These are phyloP conservation scores for Bothriochloa decipiens DNA, from an alignment of 176 grass and related monocot species.

Conservation along the genomic window DNA sequence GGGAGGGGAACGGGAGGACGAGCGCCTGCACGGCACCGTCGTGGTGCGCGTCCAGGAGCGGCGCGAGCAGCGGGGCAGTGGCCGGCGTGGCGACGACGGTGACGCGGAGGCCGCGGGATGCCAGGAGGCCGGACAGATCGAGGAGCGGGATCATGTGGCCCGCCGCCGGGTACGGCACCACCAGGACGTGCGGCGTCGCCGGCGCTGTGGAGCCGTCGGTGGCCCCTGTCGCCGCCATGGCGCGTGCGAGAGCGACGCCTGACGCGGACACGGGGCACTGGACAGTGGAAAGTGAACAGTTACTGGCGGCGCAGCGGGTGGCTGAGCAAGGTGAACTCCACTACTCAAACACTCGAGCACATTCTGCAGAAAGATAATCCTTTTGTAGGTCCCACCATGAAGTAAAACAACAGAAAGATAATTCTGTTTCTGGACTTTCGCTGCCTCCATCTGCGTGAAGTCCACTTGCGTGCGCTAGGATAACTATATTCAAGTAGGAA, in stretches of 20 bases:
- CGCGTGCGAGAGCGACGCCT: background rate
- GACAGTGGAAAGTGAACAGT: too few relatives aligned
- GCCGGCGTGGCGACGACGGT: constrained; percentile 55
- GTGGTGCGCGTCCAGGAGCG: constrained; percentile 48
- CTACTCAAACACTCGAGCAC: too few relatives aligned
- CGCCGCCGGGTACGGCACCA: constrained; percentile 62
- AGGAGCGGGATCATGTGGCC: constrained; percentile 72
- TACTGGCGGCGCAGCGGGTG: too few relatives aligned
- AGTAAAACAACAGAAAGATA: too few relatives aligned
- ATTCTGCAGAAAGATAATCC: too few relatives aligned
- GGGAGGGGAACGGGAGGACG: constrained; percentile 56
- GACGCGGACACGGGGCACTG: background rate
- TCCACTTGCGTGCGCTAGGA: too few relatives aligned
- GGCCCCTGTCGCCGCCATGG: constrained; percentile 32
- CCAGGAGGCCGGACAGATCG: constrained; percentile 51
- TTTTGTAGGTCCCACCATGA: too few relatives aligned
- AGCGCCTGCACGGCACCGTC: constrained; percentile 32
- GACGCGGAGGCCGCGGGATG: constrained; percentile 32
- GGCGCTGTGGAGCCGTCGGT: background rate
- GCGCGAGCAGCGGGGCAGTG: constrained; percentile 48
- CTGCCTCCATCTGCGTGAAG: too few relatives aligned
- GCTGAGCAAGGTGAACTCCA: too few relatives aligned
- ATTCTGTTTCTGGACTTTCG: too few relatives aligned
- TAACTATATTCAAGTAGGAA: too few relatives aligned
- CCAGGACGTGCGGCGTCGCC: constrained; percentile 47